Percentiles rank a stretch among this genome's conserved stretches.
Evolutionary conservation across 192 early-diverging fungal genomes (phyloP).

Genomic region (Obelidium mucronatum): DNA sequence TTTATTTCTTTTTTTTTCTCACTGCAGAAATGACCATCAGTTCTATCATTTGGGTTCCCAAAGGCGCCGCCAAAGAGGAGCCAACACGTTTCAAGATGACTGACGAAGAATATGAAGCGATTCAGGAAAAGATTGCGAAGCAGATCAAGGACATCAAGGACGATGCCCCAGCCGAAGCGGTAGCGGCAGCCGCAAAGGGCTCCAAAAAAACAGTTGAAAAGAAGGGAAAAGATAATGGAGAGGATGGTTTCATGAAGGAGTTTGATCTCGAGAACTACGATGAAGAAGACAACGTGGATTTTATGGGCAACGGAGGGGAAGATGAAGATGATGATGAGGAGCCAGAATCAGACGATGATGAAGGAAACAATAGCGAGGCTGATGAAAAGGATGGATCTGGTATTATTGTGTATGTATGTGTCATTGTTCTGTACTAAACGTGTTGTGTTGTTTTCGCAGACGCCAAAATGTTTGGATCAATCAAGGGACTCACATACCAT

Average conservation of each 20-base stretch:
- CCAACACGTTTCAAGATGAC: constrained; percentile 85
- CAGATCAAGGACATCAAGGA: constrained; percentile 52
- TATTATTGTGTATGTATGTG: too few relatives aligned
- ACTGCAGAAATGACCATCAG: constrained; percentile 67
- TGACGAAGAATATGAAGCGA: constrained; percentile 87
- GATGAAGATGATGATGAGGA: constrained; percentile 52
- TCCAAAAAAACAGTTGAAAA: not conserved
- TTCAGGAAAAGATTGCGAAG: constrained; percentile 71
- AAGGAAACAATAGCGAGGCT: constrained; percentile 40
- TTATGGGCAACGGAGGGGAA: constrained; percentile 22
- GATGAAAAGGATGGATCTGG: constrained; percentile 37
- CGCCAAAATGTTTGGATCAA: constrained; percentile 71
- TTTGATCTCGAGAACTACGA: constrained; percentile 98
- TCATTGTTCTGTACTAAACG: not conserved
- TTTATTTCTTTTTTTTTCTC: constrained; percentile 32
- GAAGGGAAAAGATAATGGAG: constrained; percentile 1
- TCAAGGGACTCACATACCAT: constrained; percentile 90
- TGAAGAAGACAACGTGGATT: constrained; percentile 62
- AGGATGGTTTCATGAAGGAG: constrained; percentile 46
- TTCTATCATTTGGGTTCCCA: constrained; percentile 89
- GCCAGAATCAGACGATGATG: constrained; percentile 20
- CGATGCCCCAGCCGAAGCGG: constrained; percentile 24
- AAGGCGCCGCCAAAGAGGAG: constrained; percentile 84
- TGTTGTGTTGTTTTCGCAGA: constrained; percentile 18
- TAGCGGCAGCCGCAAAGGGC: not conserved